These are phyloP conservation scores for Nakazawaea holstii DNA, from an alignment of 805 yeast species.

Conservation along the genomic window DNA sequence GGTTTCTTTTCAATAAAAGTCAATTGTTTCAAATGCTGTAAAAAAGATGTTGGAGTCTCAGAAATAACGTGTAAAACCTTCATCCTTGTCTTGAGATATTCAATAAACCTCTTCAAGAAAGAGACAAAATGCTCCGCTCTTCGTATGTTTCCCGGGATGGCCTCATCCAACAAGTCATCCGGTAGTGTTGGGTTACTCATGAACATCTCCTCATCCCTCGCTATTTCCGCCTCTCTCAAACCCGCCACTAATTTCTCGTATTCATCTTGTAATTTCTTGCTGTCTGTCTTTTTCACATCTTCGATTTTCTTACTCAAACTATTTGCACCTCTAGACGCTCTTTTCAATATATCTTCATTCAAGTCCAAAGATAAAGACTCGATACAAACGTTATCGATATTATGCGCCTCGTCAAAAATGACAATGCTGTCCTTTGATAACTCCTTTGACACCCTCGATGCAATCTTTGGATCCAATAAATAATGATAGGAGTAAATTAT, in stretches of 20 bases:
- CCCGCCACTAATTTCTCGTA: conserved; percentile 91
- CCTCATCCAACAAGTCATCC: conserved; percentile 80
- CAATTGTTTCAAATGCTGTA: conserved; percentile 87
- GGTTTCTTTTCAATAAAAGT: conserved; percentile 94
- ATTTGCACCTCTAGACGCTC: conserved; percentile 84
- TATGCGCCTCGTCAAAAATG: conserved; percentile 98
- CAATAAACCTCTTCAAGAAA: conserved; percentile 86
- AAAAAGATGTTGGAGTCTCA: conserved; percentile 92
- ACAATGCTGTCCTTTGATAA: conserved; percentile 89
- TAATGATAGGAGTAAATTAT: conserved; percentile 96
- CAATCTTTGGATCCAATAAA: conserved; percentile 92
- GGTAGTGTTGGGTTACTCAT: conserved; percentile 88
- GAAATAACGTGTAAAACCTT: conserved; percentile 94
- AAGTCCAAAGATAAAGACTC: conserved; percentile 89
- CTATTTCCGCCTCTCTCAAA: conserved; percentile 71
- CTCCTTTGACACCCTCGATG: conserved; percentile 90
- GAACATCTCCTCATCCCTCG: conserved; percentile 58
- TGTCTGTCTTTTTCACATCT: conserved; percentile 76
- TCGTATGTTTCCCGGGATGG: conserved; percentile 95
- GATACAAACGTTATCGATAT: conserved; percentile 97
- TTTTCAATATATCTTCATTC: conserved; percentile 82
- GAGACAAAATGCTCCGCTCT: conserved; percentile 97
- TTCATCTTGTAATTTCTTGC: conserved; percentile 80
- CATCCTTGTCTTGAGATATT: conserved; percentile 94
- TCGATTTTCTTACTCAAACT: conserved; percentile 77